phyloP scores from a whole-genome alignment of 805 yeast species.

The Blastobotrys chiropterorum region DNA sequence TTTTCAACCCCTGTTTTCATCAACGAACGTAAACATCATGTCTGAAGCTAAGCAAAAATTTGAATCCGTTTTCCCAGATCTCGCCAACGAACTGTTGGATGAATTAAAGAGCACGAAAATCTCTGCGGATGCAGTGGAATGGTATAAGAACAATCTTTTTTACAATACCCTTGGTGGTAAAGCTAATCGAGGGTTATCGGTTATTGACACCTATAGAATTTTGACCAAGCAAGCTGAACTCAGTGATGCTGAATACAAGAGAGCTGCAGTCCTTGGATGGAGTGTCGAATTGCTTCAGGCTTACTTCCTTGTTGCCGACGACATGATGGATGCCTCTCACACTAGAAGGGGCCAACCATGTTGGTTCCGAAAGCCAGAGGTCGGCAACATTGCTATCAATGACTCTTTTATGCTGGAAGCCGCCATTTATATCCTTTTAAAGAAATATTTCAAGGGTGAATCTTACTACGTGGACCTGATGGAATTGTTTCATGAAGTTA shows the following conservation, averaged over 20 bases:
- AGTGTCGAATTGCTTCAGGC: conserved; percentile 91
- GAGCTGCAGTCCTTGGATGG: conserved; percentile 91
- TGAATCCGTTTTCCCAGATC: conserved; percentile 58
- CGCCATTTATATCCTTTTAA: conserved; percentile 81
- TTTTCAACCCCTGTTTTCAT: neutral
- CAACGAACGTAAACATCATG: neutral
- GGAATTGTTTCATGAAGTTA: conserved; percentile 94
- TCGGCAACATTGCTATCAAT: conserved; percentile 91
- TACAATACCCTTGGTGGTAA: conserved; percentile 97
- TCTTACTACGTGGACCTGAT: conserved; percentile 80
- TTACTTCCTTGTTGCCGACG: conserved; percentile 94
- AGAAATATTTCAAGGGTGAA: conserved; percentile 80
- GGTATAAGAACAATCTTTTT: conserved; percentile 66
- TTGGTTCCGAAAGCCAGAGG: conserved; percentile 79
- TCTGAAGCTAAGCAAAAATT: conserved; percentile 23
- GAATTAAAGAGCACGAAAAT: conserved; percentile 64
- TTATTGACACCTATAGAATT: conserved; percentile 83
- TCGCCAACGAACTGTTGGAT: conserved; percentile 68
- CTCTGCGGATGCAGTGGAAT: conserved; percentile 77
- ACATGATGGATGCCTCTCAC: conserved; percentile 94
- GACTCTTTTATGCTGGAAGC: conserved; percentile 97
- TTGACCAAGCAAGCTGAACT: conserved; percentile 65
- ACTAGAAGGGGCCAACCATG: conserved; percentile 99
- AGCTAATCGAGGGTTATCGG: conserved; percentile 92
- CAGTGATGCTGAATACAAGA: conserved; percentile 62